Evolutionary conservation across 2,329 filamentous ascomycete genomes (phyloP).

Genomic region (Malbranchea zuffiana): DNA sequence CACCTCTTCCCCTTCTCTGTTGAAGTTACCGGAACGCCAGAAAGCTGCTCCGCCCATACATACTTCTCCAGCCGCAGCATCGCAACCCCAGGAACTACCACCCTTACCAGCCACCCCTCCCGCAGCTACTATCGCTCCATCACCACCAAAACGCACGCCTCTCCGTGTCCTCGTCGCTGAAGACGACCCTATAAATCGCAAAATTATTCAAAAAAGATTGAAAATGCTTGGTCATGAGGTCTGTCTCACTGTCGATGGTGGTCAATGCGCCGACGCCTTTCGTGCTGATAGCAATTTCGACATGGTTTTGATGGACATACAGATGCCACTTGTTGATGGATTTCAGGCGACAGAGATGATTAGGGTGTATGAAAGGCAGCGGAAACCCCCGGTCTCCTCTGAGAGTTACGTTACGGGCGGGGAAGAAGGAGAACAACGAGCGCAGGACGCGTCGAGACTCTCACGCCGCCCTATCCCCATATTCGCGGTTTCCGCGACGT

Average conservation of each 20-base stretch:
- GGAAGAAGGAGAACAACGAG: slow-evolving; percentile 3
- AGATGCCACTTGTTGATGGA: slow-evolving; percentile 8
- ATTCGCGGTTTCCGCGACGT: slow-evolving; percentile 6
- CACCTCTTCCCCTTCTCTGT: background rate
- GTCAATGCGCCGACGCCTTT: slow-evolving; percentile 3
- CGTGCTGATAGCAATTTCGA: background rate
- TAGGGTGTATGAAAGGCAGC: slow-evolving; percentile 1
- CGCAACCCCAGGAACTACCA: background rate
- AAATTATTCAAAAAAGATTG: slow-evolving; percentile 4
- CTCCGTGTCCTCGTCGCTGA: slow-evolving; percentile 5
- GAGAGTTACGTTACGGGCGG: background rate
- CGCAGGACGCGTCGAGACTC: too few relatives aligned
- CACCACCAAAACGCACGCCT: background rate
- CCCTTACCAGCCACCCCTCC: background rate
- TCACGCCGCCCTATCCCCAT: too few relatives aligned
- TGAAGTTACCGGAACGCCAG: background rate
- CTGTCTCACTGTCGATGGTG: slow-evolving; percentile 5
- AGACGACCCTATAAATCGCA: slow-evolving; percentile 7
- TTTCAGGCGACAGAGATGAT: slow-evolving; percentile 1
- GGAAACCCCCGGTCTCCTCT: background rate
- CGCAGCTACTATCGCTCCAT: background rate
- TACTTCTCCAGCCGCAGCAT: background rate
- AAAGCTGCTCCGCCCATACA: background rate
- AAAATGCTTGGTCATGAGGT: slow-evolving; percentile 1
- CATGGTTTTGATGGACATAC: slow-evolving; percentile 7